These are phyloP conservation scores for Trichoderma endophyticum DNA, from an alignment of 2,329 filamentous ascomycete species.

Conservation along the genomic window DNA sequence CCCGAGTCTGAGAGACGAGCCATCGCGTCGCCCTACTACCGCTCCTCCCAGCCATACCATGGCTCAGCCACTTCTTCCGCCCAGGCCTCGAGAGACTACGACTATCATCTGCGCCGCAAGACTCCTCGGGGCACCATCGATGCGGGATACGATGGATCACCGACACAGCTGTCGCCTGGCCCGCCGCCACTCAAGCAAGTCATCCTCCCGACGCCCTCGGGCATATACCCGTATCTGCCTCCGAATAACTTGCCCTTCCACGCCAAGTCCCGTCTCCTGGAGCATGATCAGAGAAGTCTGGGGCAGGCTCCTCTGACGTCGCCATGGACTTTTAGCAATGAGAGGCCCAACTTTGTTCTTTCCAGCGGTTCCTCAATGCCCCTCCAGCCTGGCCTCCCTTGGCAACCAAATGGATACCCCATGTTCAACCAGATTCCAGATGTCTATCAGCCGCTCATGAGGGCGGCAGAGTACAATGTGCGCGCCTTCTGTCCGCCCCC, in stretches of 20 bases:
- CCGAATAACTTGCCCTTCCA: constrained; percentile 19
- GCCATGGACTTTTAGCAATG: constrained; percentile 10
- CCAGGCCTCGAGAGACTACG: constrained; percentile 39
- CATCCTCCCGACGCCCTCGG: constrained; percentile 58
- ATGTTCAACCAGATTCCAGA: constrained; percentile 23
- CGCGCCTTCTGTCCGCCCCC: constrained; percentile 39
- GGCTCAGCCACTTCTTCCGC: constrained; percentile 19
- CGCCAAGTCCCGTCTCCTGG: background rate
- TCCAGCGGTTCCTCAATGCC: background rate
- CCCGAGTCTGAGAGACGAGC: constrained; percentile 29
- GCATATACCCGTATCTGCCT: constrained; percentile 20
- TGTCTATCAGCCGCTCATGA: constrained; percentile 33
- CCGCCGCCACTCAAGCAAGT: constrained; percentile 81
- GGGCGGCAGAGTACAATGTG: constrained; percentile 37
- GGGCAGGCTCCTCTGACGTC: background rate
- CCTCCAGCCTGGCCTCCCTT: background rate
- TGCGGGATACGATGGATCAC: constrained; percentile 84
- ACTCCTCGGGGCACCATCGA: constrained; percentile 92
- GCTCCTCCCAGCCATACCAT: constrained; percentile 29
- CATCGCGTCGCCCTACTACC: constrained; percentile 24
- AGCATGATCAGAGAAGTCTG: background rate
- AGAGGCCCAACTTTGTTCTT: constrained; percentile 1
- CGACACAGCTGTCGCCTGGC: constrained; percentile 67
- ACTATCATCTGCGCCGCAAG: constrained; percentile 84
- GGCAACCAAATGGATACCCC: constrained; percentile 14